Conservation (phyloP, 345 rosid genomes). For the Aquilaria malaccensis region DNA sequence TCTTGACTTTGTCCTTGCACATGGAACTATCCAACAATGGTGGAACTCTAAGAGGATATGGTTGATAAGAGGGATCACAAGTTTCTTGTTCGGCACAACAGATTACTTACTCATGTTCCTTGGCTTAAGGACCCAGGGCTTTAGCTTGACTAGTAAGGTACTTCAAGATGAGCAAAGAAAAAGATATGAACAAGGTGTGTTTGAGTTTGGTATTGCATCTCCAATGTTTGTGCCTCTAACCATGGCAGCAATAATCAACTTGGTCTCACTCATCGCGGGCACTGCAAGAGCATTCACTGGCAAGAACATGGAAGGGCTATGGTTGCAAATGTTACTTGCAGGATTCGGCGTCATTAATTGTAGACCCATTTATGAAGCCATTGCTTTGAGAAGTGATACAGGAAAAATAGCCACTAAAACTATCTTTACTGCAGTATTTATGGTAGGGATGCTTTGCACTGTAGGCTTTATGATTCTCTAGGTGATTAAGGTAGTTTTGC, state of each 20-base stretch:
- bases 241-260: slow-evolving; percentile 38
- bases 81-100: slow-evolving; percentile 27
- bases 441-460: slow-evolving; percentile 17
- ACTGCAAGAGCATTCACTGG: slow-evolving; percentile 6
- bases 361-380: slow-evolving; percentile 46
- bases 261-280: slow-evolving; percentile 24
- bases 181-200: slow-evolving; percentile 44
- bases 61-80: slow-evolving; percentile 40
- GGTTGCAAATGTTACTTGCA: slow-evolving; percentile 26
- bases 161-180: slow-evolving; percentile 40
- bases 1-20: slow-evolving; percentile 27
- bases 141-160: slow-evolving; percentile 56
- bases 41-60: slow-evolving; percentile 70
- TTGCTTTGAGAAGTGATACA: slow-evolving; percentile 34
- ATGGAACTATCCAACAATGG: slow-evolving; percentile 54
- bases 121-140: slow-evolving; percentile 40
- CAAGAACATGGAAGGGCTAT: slow-evolving; percentile 16
- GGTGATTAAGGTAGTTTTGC: not conserved
- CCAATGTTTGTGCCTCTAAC: slow-evolving; percentile 45
- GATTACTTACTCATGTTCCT: slow-evolving; percentile 40
- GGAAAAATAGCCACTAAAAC: slow-evolving; percentile 36
- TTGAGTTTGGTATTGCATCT: slow-evolving; percentile 51
- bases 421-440: slow-evolving; percentile 12
- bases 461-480: slow-evolving; percentile 13
- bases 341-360: slow-evolving; percentile 31